Evolutionary conservation across 2,329 filamentous ascomycete species (phyloP).

Genomic region (Diatrype stigma): DNA sequence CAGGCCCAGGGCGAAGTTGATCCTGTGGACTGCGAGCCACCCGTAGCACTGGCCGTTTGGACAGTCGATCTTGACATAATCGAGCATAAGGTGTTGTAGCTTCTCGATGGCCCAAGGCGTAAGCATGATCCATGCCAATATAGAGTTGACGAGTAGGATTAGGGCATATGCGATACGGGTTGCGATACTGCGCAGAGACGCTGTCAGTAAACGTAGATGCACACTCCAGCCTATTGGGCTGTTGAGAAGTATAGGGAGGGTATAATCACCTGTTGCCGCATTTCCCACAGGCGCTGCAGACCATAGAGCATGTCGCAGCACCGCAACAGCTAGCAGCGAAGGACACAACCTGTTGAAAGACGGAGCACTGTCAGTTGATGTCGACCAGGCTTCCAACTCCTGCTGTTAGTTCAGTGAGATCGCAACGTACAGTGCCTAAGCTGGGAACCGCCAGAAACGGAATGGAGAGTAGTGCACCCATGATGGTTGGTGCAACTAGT

Average conservation of each 20-base stretch:
- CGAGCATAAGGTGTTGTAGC: conserved; percentile 82
- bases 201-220: neutral
- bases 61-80: conserved; percentile 95
- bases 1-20: conserved; percentile 94
- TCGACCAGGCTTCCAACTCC: conserved; percentile 2
- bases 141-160: conserved; percentile 92
- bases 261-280: conserved; percentile 82
- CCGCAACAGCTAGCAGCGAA: conserved; percentile 90
- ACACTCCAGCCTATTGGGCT: neutral
- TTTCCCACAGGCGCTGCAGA: conserved; percentile 93
- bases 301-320: conserved; percentile 91
- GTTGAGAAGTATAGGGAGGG: neutral
- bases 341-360: conserved; percentile 58
- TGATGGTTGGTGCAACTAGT: conserved; percentile 34
- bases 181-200: conserved; percentile 62
- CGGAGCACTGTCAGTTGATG: conserved; percentile 10
- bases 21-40: conserved; percentile 93
- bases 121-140: conserved; percentile 98
- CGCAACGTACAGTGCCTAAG: conserved; percentile 70
- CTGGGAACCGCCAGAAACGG: conserved; percentile 87
- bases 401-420: neutral
- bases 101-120: conserved; percentile 98
- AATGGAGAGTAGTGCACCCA: conserved; percentile 89
- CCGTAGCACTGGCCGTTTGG: conserved; percentile 88
- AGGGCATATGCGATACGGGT: conserved; percentile 96